Conservation (phyloP, 768 basidiomycete species). For the Panaeolus cyanescens region DNA sequence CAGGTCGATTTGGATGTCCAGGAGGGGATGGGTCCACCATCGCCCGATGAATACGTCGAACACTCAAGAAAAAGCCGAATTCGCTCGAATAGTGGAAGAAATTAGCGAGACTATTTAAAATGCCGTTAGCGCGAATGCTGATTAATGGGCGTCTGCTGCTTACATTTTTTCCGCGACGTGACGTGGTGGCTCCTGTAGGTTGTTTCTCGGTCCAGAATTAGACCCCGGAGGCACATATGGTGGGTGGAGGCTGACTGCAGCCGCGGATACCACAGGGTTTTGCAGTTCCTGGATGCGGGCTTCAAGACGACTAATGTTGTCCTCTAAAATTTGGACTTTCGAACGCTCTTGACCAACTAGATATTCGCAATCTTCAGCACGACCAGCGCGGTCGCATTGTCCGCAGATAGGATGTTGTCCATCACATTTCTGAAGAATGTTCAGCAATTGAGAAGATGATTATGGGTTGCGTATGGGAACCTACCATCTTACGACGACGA, state of each 20-base stretch:
- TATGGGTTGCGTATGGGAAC: background rate
- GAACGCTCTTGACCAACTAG: slow-evolving; percentile 46
- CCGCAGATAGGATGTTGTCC: slow-evolving; percentile 53
- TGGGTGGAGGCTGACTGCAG: slow-evolving; percentile 33
- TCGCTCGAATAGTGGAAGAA: slow-evolving; percentile 53
- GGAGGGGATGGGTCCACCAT: slow-evolving; percentile 29
- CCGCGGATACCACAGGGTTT: slow-evolving; percentile 28
- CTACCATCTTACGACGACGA: slow-evolving; percentile 30
- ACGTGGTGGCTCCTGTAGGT: slow-evolving; percentile 30
- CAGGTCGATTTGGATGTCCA: slow-evolving; percentile 35
- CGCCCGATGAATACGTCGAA: slow-evolving; percentile 43
- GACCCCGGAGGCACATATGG: slow-evolving; percentile 29
- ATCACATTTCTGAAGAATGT: slow-evolving; percentile 50
- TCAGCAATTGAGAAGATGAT: background rate
- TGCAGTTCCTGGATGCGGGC: slow-evolving; percentile 49
- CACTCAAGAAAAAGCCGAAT: slow-evolving; percentile 60
- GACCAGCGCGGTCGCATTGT: slow-evolving; percentile 47
- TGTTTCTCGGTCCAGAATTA: background rate
- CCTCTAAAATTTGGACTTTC: slow-evolving; percentile 50
- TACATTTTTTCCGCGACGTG: slow-evolving; percentile 33
- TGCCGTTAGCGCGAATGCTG: slow-evolving; percentile 3
- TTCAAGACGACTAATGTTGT: slow-evolving; percentile 48
- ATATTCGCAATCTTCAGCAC: slow-evolving; percentile 64
- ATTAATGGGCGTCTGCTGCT: slow-evolving; percentile 12
- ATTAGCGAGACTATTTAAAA: slow-evolving; percentile 25